These are phyloP conservation scores for Penicillium cinerascens DNA, from an alignment of 495 filamentous ascomycete genomes.

Conservation along the genomic window DNA sequence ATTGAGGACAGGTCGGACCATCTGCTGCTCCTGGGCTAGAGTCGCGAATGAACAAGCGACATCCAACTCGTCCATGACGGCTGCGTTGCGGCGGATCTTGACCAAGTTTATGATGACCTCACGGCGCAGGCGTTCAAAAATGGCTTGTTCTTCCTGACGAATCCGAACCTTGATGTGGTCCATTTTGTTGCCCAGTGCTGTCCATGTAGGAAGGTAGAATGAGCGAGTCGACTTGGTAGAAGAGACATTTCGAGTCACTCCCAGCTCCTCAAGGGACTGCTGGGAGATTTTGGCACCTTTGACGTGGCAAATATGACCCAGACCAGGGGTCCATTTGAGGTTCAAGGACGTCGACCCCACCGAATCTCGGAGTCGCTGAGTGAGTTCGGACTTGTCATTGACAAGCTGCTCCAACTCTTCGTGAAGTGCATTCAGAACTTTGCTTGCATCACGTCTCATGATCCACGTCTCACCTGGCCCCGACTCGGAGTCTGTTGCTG, in stretches of 20 bases:
- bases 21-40: constrained; percentile 67
- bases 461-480: constrained; percentile 67
- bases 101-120: constrained; percentile 74
- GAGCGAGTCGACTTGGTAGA: constrained; percentile 80
- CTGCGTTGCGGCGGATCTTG: constrained; percentile 80
- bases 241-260: constrained; percentile 58
- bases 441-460: constrained; percentile 73
- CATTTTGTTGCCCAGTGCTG: constrained; percentile 66
- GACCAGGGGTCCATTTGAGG: constrained; percentile 75
- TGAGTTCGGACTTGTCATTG: constrained; percentile 56
- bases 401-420: constrained; percentile 54
- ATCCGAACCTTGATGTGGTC: constrained; percentile 73
- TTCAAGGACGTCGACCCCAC: constrained; percentile 60
- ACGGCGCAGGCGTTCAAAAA: constrained; percentile 68
- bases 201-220: constrained; percentile 84
- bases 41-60: constrained; percentile 78
- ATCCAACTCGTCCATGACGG: constrained; percentile 88
- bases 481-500: constrained; percentile 27
- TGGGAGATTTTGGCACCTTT: constrained; percentile 70
- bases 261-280: constrained; percentile 36
- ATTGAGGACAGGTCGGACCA: constrained; percentile 70
- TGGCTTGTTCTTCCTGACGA: constrained; percentile 70
- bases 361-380: constrained; percentile 53
- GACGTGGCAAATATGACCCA: constrained; percentile 88
- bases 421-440: constrained; percentile 63